Conservation (phyloP, 2,329 filamentous ascomycete species). For the Fusarium musae region DNA sequence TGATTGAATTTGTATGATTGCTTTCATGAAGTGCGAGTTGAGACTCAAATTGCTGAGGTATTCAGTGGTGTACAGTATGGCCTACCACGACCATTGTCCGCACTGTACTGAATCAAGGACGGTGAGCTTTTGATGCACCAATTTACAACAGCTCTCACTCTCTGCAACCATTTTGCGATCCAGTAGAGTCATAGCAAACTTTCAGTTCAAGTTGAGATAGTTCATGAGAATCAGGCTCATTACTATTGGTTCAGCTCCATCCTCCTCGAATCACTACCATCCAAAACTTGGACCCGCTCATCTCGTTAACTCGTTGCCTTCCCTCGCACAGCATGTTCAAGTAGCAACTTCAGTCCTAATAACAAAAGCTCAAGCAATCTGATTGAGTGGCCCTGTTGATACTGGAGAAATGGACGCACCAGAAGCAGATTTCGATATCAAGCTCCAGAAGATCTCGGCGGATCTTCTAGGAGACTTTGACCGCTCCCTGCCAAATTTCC, state of each 20-base stretch:
- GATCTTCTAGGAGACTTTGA: slow-evolving; percentile 70
- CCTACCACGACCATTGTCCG: fast-evolving
- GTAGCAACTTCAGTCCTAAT: not conserved
- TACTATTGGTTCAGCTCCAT: not conserved
- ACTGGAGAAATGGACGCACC: slow-evolving; percentile 64
- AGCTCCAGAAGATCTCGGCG: slow-evolving; percentile 69
- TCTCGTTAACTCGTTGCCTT: slow-evolving; percentile 22
- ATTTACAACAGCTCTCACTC: not conserved
- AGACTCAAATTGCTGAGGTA: not conserved
- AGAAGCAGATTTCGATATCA: slow-evolving; percentile 69
- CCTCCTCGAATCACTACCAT: not conserved
- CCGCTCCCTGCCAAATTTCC: slow-evolving; percentile 61
- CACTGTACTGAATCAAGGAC: not conserved
- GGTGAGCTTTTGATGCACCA: not conserved
- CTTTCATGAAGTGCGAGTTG: not conserved
- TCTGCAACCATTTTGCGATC: not conserved
- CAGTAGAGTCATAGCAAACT: not conserved
- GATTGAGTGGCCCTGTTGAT: not conserved
- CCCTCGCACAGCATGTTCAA: not conserved
- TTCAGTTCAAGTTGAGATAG: not conserved
- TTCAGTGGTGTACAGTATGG: not conserved
- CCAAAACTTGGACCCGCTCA: slow-evolving; percentile 21
- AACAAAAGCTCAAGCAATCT: not conserved
- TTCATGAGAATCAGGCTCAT: not conserved
- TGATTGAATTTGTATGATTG: not conserved